A percentile compares a stretch with the other conserved stretches of the same genome.
These are phyloP conservation scores for Fraxinus nigra DNA, from an alignment of 305 asterid genomes.

Conservation along the genomic window DNA sequence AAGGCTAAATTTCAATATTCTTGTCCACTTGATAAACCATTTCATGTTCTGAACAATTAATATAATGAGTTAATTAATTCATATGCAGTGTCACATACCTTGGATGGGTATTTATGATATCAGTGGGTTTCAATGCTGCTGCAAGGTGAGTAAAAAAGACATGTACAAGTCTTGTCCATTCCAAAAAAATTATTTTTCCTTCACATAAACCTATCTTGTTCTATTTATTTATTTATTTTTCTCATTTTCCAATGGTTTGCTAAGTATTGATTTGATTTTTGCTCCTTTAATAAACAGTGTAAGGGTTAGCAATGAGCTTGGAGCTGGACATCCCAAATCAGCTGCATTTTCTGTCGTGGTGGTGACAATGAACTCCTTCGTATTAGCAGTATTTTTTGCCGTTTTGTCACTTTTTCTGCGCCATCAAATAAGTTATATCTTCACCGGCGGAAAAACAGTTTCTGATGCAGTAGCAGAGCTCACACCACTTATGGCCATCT, in stretches of 20 bases:
- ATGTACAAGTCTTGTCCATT: too few species aligned
- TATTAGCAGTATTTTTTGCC: slow-evolving; percentile 35
- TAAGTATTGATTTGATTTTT: too few species aligned
- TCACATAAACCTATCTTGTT: too few species aligned
- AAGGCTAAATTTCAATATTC: not conserved
- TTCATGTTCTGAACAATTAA: not conserved
- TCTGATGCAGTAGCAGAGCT: slow-evolving; percentile 64
- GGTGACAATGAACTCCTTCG: slow-evolving; percentile 39
- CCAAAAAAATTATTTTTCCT: too few species aligned
- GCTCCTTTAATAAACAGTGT: not conserved
- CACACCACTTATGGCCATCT: slow-evolving; percentile 49
- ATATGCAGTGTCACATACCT: not conserved
- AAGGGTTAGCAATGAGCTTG: slow-evolving; percentile 73
- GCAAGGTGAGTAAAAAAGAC: not conserved
- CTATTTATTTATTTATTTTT: too few species aligned
- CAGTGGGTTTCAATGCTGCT: not conserved
- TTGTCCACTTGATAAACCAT: not conserved
- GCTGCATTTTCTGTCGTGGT: slow-evolving; percentile 60
- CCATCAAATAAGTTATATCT: slow-evolving; percentile 48
- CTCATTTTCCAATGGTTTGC: not conserved
- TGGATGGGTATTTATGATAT: not conserved
- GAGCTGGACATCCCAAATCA: slow-evolving; percentile 73
- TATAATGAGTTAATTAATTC: too few species aligned
- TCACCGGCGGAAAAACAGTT: slow-evolving; percentile 57
- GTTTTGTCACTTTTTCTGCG: slow-evolving; percentile 30